Base-by-base conservation (phyloP, 1,284 basidiomycete species). In the Pseudozyma sp. region DNA sequence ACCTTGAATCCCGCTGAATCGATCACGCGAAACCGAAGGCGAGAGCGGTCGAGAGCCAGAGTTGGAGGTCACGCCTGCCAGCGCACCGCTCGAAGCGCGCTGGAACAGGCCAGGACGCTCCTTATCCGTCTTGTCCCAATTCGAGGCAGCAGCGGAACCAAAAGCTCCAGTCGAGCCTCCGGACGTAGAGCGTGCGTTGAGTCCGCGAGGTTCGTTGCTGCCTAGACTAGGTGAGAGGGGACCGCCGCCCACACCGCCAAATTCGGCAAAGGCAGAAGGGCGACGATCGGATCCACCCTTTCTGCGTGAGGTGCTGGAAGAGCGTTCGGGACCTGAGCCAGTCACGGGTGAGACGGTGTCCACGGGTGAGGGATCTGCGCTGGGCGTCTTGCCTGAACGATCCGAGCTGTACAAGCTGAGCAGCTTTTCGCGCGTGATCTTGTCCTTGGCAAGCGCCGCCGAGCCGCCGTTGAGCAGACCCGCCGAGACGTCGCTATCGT, bases 361-460 rank as follows among this genome's bases (percentile, higher is more conserved):
- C 44, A 61, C 56, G 37, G 68, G 58, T 13, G 63, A 66, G 31
- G 61, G 57, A 49, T 70, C 62, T 40, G 62, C 65, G 40, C 53
- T 68, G 1, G 70, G 30, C 0, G 39, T 43, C 33, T 69, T 71
- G 59, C 54, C 31, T 14, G 57, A 37, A 24, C 68, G 62, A 58
- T 79, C 77, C 35, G 74, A 64, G 62, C 75, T 75, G 47, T 80
- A 80, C 46, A 80, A 55, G 58, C 78, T 80, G 43, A 80, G 33
- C 46, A 77, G 51, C 60, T 73, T 70, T 43, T 79, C 72, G 43
- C 74, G 58, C 35, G 70, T 69, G 42, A 63, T 47, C 48, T 66
- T 68, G 45, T 73, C 69, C 63, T 76, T 76, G 49, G 53, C 58
- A 5, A 67, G 57, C 29, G 58, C 59, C 35, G 61, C 46, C n/a